A percentile compares a stretch with the other conserved stretches of the same genome.
Conservation (phyloP, 2,329 filamentous ascomycete species). For the Clarireedia hainanense region DNA sequence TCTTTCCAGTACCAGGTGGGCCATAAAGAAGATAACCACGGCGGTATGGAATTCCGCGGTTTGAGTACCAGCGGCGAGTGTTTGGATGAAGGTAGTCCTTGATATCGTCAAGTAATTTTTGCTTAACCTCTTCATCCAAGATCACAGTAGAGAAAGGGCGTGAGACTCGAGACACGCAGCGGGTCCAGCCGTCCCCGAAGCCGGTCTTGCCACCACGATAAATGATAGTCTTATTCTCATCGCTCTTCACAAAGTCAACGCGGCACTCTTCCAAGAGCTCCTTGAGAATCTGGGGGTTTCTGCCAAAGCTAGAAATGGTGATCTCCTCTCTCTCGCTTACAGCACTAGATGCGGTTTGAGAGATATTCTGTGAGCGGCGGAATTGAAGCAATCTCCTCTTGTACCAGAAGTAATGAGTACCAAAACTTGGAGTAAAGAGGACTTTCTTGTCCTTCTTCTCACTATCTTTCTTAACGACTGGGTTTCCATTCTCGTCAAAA, state of each 20-base stretch:
- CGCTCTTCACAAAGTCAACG: conserved; percentile 45
- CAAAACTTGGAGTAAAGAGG: conserved; percentile 60
- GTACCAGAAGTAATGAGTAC: conserved; percentile 63
- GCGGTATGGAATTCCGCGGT: conserved; percentile 77
- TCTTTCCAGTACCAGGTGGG: conserved; percentile 74
- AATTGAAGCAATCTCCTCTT: conserved; percentile 50
- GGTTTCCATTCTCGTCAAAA: conserved; percentile 22
- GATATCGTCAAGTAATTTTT: conserved; percentile 51
- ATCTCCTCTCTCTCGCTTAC: conserved; percentile 51
- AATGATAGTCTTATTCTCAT: conserved; percentile 56
- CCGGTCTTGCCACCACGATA: conserved; percentile 47
- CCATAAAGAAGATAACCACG: conserved; percentile 78
- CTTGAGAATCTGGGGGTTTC: conserved; percentile 53
- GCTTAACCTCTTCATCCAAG: conserved; percentile 52
- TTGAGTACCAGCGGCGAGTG: conserved; percentile 71
- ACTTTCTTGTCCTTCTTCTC: conserved; percentile 34
- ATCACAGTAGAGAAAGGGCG: conserved; percentile 60
- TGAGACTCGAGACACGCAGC: conserved; percentile 50
- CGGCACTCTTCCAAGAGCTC: conserved; percentile 53
- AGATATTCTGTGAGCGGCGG: conserved; percentile 41
- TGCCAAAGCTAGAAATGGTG: conserved; percentile 52
- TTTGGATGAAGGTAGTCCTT: conserved; percentile 54
- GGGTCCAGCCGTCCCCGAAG: conserved; percentile 43
- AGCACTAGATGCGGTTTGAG: conserved; percentile 32
- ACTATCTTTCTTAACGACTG: conserved; percentile 19